A percentile compares a stretch with the other conserved stretches of the same genome.
Evolutionary conservation across 2,329 filamentous ascomycete genomes (phyloP).

Genomic region (Neophaeococcomyces aloes): DNA sequence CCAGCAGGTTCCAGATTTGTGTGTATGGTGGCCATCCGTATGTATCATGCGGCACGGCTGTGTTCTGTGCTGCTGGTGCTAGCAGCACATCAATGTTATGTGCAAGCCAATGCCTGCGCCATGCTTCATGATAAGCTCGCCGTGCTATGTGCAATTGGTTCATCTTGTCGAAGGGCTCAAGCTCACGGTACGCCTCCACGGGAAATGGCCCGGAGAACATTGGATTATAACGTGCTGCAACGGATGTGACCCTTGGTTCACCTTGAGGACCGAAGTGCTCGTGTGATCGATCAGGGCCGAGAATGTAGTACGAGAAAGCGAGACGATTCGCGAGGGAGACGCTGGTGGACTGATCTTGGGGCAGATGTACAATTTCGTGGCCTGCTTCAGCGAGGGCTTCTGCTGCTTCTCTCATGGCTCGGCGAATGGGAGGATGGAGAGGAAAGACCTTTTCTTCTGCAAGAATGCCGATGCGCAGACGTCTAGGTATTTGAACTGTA

Average conservation of each 20-base stretch:
- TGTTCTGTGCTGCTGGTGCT: conserved; percentile 5
- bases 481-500: no score
- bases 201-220: background rate
- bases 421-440: no score
- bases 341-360: no score
- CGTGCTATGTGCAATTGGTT: background rate
- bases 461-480: no score
- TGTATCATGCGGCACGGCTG: conserved; percentile 6
- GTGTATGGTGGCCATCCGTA: conserved; percentile 13
- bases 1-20: conserved; percentile 7
- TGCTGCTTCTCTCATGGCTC: no score
- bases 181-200: background rate
- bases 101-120: conserved; percentile 5
- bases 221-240: conserved; percentile 8
- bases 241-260: conserved; percentile 5
- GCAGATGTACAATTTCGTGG: no score
- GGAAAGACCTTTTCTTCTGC: no score
- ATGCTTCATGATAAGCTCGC: background rate
- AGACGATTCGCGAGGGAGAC: no score
- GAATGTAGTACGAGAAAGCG: no score
- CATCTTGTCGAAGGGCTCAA: conserved; percentile 3
- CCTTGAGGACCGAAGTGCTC: background rate
- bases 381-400: no score
- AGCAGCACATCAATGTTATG: conserved; percentile 1
- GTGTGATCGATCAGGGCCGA: conserved; percentile 24